Conservation (phyloP, 345 rosid genomes). For the Erysimum cheiranthoides region DNA sequence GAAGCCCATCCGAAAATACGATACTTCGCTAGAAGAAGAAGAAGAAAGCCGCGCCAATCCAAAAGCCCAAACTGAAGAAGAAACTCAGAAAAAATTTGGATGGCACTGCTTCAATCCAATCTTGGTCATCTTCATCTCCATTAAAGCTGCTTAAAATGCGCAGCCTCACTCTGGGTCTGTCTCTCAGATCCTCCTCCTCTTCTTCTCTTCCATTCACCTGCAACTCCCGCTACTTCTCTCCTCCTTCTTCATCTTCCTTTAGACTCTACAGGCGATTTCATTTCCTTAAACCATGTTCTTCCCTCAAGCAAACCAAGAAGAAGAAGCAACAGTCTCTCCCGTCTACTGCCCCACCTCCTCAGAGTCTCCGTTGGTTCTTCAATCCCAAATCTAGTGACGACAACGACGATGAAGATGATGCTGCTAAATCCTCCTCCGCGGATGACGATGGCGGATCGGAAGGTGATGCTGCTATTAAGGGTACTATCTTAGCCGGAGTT, state of each 20-base stretch:
- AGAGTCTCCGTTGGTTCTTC: conserved; percentile 73
- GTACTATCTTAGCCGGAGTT: conserved; percentile 84
- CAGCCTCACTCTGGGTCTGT: conserved; percentile 33
- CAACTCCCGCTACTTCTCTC: conserved; percentile 42
- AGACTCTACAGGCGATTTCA: conserved; percentile 70
- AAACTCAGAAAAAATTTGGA: conserved; percentile 22
- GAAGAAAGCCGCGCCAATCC: conserved; percentile 39
- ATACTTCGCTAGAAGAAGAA: conserved; percentile 5
- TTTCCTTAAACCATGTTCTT: conserved; percentile 75
- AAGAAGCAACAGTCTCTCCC: conserved; percentile 67
- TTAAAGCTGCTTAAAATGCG: conserved; percentile 45
- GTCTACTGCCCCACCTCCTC: conserved; percentile 58
- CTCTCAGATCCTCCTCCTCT: conserved; percentile 47
- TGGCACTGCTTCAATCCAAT: conserved; percentile 33
- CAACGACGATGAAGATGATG: conserved; percentile 39
- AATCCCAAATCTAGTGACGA: conserved; percentile 56
- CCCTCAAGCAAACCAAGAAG: conserved; percentile 76
- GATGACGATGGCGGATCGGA: conserved; percentile 47
- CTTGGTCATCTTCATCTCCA: conserved; percentile 23
- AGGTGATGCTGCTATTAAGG: conserved; percentile 71
- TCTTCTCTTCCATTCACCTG: conserved; percentile 45
- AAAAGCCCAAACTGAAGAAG: conserved; percentile 13
- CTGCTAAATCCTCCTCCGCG: conserved; percentile 22
- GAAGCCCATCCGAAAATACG: conserved; percentile 39
- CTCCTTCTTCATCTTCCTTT: conserved; percentile 53